Conservation (phyloP, 257 asterid genomes). For the Solanum piurae region DNA sequence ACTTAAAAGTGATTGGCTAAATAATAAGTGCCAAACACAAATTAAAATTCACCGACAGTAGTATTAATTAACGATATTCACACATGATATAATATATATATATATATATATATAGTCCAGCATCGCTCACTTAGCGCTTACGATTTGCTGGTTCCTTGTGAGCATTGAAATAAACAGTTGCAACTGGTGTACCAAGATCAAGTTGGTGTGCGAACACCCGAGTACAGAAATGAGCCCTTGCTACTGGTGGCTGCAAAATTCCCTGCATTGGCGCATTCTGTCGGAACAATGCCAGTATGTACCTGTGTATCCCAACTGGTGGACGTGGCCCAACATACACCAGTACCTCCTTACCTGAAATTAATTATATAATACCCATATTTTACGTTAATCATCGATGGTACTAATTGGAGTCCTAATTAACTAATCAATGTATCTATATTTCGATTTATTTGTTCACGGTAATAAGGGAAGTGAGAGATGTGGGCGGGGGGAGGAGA, state of each 20-base stretch:
- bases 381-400: not conserved
- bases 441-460: not conserved
- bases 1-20: not conserved
- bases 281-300: conserved; percentile 37
- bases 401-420: not conserved
- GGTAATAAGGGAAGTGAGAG: not conserved
- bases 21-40: not conserved
- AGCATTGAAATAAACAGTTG: conserved; percentile 55
- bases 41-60: not conserved
- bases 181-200: conserved; percentile 39
- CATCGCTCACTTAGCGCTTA: conserved; percentile 4
- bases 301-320: conserved; percentile 45
- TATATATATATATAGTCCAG: not conserved
- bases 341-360: conserved; percentile 38
- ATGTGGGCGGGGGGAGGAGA: not conserved
- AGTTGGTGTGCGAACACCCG: conserved; percentile 29
- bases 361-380: not conserved
- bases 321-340: conserved; percentile 37
- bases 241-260: conserved; percentile 5
- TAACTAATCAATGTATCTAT: not conserved
- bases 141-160: conserved; percentile 37
- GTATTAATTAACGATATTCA: not conserved
- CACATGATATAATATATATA: not conserved
- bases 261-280: conserved; percentile 15
- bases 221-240: conserved; percentile 38